Evolutionary conservation across 495 filamentous ascomycete species (phyloP).

Genomic region (Hypoxylon rickii): DNA sequence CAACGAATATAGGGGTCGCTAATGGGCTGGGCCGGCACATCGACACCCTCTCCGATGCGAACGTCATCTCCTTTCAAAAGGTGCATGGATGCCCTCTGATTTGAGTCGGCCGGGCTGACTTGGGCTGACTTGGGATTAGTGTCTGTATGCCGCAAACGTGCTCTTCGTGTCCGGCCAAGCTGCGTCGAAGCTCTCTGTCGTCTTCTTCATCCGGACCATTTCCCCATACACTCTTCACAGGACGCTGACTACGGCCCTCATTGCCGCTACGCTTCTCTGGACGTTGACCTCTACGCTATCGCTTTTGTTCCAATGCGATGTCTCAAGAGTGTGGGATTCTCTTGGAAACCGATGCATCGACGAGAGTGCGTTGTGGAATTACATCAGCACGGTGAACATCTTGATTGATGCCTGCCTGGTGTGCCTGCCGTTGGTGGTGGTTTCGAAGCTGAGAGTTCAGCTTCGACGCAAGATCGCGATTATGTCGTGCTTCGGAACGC

Average conservation of each 20-base stretch:
- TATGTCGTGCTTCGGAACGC: constrained; percentile 40
- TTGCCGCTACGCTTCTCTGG: constrained; percentile 38
- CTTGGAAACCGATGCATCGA: constrained; percentile 41
- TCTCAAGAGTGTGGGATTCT: constrained; percentile 44
- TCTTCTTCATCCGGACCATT: constrained; percentile 40
- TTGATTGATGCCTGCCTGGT: constrained; percentile 43
- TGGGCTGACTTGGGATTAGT: constrained; percentile 27
- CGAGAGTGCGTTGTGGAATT: constrained; percentile 24
- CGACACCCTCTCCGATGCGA: neutral
- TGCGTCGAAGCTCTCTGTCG: constrained; percentile 41
- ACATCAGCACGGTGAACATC: constrained; percentile 43
- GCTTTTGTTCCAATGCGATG: constrained; percentile 44
- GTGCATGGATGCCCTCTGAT: neutral
- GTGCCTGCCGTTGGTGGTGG: constrained; percentile 38
- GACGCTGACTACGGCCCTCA: constrained; percentile 14
- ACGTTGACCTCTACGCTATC: constrained; percentile 31
- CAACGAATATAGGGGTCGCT: constrained; percentile 19
- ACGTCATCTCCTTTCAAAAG: constrained; percentile 5
- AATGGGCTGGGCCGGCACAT: constrained; percentile 35
- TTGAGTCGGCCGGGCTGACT: neutral
- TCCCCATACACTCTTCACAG: constrained; percentile 28
- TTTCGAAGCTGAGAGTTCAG: constrained; percentile 39
- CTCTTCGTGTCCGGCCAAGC: constrained; percentile 39
- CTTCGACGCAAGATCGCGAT: constrained; percentile 38
- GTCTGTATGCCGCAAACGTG: constrained; percentile 40